phyloP scores from a whole-genome alignment of 768 basidiomycete genomes.

The Cystobasidium onofrii region DNA sequence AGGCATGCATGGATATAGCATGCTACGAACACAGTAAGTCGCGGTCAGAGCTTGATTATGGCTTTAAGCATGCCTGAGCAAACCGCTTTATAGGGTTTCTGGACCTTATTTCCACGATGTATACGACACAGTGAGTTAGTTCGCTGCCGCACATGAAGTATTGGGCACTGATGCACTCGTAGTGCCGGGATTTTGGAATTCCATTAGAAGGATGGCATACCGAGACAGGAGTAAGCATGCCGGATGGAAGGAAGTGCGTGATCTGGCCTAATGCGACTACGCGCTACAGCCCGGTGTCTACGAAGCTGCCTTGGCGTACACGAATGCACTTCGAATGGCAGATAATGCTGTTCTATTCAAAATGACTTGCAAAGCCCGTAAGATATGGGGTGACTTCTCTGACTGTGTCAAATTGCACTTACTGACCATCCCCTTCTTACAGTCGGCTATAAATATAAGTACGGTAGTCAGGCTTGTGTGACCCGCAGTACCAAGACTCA shows the following conservation, averaged over 20 bases:
- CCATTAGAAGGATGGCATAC: slow-evolving; percentile 71
- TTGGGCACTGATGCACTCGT: too few relatives aligned
- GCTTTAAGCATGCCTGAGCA: slow-evolving; percentile 34
- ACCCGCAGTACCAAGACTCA: background rate
- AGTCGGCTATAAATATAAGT: slow-evolving; percentile 29
- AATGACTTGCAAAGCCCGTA: slow-evolving; percentile 69
- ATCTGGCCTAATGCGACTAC: background rate
- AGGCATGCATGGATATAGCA: slow-evolving; percentile 96
- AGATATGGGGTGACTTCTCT: slow-evolving; percentile 57
- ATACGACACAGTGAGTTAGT: slow-evolving; percentile 54
- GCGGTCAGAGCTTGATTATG: too few relatives aligned
- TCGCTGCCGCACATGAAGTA: background rate
- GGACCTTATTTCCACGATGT: slow-evolving; percentile 70
- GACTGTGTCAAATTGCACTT: background rate
- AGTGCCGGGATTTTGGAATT: slow-evolving; percentile 62
- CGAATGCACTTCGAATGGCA: slow-evolving; percentile 67
- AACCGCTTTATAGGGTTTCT: slow-evolving; percentile 57
- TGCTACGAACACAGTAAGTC: slow-evolving; percentile 65
- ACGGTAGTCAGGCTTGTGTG: background rate
- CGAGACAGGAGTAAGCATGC: slow-evolving; percentile 87
- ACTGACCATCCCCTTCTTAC: background rate
- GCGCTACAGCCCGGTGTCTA: slow-evolving; percentile 38
- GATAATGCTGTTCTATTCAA: slow-evolving; percentile 92
- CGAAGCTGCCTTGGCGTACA: slow-evolving; percentile 72
- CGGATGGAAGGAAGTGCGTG: too few relatives aligned